phyloP scores from a whole-genome alignment of 805 yeast species.

The Metschnikowia picachoensis region DNA sequence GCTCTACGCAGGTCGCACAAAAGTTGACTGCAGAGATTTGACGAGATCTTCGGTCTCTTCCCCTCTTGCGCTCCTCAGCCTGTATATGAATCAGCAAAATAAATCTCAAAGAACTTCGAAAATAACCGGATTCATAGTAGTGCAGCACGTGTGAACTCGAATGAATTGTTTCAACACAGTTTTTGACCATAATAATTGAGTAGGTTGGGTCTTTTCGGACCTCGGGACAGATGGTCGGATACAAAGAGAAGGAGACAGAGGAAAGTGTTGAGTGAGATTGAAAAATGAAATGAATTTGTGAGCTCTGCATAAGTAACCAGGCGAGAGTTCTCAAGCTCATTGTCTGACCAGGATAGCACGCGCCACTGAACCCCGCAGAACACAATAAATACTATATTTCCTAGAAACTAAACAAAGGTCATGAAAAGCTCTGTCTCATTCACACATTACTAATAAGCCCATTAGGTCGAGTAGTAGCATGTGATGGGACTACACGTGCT shows the following conservation, averaged over 20 bases:
- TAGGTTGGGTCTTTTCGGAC: no score
- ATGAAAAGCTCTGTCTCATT: not conserved
- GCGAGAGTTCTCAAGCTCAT: not conserved
- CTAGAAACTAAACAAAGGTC: not conserved
- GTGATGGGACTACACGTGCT: conserved; percentile 21
- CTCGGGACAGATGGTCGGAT: no score
- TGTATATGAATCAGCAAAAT: not conserved
- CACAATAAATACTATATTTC: not conserved
- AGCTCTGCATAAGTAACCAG: not conserved
- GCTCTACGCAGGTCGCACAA: not conserved
- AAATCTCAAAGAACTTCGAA: not conserved
- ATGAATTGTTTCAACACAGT: not conserved
- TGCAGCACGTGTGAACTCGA: not conserved
- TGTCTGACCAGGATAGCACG: not conserved
- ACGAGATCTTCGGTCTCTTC: not conserved
- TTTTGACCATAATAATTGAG: not conserved
- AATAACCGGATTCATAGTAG: not conserved
- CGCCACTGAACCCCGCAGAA: not conserved
- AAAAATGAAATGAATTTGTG: no score
- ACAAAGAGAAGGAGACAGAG: no score
- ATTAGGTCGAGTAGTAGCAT: not conserved
- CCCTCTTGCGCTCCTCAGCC: not conserved
- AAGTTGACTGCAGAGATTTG: no score
- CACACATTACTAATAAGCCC: not conserved
- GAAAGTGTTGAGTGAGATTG: no score